Evolutionary conservation across 139 green algal genomes (phyloP), one percentile per base, ranked within the genome.

Genomic region (Chlorella sp.): DNA sequence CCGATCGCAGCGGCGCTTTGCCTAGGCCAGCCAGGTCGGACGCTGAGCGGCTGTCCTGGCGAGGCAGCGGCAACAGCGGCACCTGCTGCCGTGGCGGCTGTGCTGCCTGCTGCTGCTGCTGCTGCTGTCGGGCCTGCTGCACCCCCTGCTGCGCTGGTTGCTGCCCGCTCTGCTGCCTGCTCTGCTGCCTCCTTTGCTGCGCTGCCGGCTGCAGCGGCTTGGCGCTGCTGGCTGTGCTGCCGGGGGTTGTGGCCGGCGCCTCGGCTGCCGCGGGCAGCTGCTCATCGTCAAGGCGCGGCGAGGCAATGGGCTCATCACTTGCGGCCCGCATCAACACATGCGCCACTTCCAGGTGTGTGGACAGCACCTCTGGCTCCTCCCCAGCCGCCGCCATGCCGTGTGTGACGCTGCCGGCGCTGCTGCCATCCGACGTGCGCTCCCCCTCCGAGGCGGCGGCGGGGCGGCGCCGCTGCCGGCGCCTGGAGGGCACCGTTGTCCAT

Each of bases 401-500:
- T 26, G 72, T 79, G 56, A 20, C 3, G 25, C 36, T 57, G 36
- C 56, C 56, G 6, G 34, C 25, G 38, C 57, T 71, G 60, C 36
- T 73, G 63, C 76, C 25, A 25, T n/a, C 28, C 5, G 56, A 44
- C 25, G 39, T 78, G 25, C 38, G 39, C 39, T 82, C 60, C 1
- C 76, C 76, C 26, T 82, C 76, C 18, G 76, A 82, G 4, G 76
- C 69, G 21, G 69, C 69, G 4, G 36, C 32, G 41, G 65, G 69
- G 4, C 16, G 34, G 11, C 36, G 69, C 7, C 36, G 69, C 69
- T 55, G 34, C 34, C 36, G 69, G 28, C 69, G 34, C 34, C 69
- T 38, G 30, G 16, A 15, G 11, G 18, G 16, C 3, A 75, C 69
- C 32, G 69, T 75, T 12, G 36, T 75, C 69, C 69, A 75, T 20